These are phyloP conservation scores for Euphorbia tirucalli DNA, from an alignment of 345 rosid genomes.

Conservation along the genomic window DNA sequence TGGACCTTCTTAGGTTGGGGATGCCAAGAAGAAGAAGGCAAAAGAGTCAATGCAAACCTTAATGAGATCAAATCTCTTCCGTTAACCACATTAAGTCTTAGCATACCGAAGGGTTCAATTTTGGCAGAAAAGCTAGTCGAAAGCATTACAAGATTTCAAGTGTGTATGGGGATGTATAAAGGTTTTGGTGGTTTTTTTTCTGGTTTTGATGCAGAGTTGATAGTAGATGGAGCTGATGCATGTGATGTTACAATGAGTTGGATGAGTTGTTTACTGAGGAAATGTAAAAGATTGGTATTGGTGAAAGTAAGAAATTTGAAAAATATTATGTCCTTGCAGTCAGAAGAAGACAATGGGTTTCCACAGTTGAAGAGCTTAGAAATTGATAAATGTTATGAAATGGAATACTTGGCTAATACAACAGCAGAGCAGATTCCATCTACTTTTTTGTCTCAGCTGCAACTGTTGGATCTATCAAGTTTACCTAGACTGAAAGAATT, in stretches of 20 bases:
- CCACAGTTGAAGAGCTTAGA: background rate
- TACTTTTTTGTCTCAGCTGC: no score
- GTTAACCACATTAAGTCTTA: slow-evolving; percentile 1
- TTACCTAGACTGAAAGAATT: no score
- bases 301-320: background rate
- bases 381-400: background rate
- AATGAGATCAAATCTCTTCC: background rate
- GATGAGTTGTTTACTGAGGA: background rate
- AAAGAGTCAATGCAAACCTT: background rate
- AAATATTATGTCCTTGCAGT: background rate
- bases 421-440: no score
- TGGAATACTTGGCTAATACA: background rate
- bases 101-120: slow-evolving; percentile 2
- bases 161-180: background rate
- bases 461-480: no score
- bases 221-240: background rate
- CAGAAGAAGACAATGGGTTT: background rate
- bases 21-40: background rate
- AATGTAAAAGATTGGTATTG: background rate
- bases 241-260: background rate
- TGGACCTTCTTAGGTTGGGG: background rate
- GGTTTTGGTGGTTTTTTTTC: no score
- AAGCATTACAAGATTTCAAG: background rate
- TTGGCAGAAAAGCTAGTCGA: background rate
- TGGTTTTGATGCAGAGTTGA: no score